These are phyloP conservation scores for Dactylella cylindrospora DNA, from an alignment of 2,329 filamentous ascomycete genomes.

Conservation along the genomic window DNA sequence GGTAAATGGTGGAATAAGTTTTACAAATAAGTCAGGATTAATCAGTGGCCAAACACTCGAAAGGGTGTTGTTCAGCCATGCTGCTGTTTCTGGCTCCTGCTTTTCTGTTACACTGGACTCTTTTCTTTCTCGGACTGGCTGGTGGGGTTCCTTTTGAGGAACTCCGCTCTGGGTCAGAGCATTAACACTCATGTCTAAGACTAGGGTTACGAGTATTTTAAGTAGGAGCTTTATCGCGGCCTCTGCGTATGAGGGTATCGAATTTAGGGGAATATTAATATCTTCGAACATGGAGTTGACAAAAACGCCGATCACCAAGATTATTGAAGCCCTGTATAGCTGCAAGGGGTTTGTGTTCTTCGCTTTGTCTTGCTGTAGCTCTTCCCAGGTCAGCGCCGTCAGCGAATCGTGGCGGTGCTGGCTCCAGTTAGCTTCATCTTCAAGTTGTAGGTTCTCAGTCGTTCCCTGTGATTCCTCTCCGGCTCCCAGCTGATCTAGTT, in stretches of 20 bases:
- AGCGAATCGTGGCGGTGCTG: conserved; percentile 55
- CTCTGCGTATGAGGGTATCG: no score
- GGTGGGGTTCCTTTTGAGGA: neutral
- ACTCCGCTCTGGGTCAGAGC: conserved; percentile 36
- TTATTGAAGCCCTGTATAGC: neutral
- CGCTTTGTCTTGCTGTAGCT: conserved; percentile 54
- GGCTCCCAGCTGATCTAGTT: conserved; percentile 57
- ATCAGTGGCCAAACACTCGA: conserved; percentile 71
- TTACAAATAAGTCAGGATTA: conserved; percentile 72
- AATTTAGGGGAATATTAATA: no score
- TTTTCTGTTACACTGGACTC: conserved; percentile 14
- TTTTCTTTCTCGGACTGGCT: conserved; percentile 45
- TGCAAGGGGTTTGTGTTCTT: conserved; percentile 43
- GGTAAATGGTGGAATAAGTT: conserved; percentile 52
- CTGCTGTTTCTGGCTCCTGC: conserved; percentile 63
- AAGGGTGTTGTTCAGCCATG: conserved; percentile 71
- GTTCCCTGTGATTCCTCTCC: conserved; percentile 52
- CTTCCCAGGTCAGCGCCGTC: conserved; percentile 57
- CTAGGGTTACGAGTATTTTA: neutral
- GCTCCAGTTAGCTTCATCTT: conserved; percentile 54
- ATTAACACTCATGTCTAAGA: conserved; percentile 1
- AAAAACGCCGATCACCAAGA: neutral
- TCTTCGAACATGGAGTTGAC: conserved; percentile 3
- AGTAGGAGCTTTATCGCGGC: neutral
- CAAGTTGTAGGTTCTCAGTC: conserved; percentile 54